Evolutionary conservation across 2,329 filamentous ascomycete genomes (phyloP).

Genomic region (Myriangium duriaei): DNA sequence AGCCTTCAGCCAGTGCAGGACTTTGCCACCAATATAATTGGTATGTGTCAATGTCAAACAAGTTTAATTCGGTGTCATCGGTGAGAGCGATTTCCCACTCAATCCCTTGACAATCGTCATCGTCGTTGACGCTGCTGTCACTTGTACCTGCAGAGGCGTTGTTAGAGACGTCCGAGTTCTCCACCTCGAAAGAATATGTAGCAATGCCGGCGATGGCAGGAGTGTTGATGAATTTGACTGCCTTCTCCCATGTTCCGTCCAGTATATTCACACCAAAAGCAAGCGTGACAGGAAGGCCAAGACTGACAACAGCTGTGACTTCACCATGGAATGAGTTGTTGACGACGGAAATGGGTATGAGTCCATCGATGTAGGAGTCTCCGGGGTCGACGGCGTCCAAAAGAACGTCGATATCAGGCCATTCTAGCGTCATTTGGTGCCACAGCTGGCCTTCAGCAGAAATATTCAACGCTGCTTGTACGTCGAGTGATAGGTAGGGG

Average conservation of each 20-base stretch:
- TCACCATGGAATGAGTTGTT: conserved; percentile 5
- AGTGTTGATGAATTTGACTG: conserved; percentile 10
- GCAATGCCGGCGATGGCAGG: conserved; percentile 11
- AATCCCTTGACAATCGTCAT: background rate
- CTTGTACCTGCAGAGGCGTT: background rate
- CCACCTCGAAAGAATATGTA: background rate
- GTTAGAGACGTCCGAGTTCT: background rate
- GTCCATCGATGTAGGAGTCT: background rate
- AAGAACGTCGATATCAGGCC: conserved; percentile 8
- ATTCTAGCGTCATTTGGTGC: conserved; percentile 9
- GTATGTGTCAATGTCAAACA: background rate
- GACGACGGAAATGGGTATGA: background rate
- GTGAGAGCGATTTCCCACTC: background rate
- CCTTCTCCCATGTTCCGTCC: conserved; percentile 10
- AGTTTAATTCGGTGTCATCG: background rate
- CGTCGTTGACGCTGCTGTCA: background rate
- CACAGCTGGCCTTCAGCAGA: conserved; percentile 12
- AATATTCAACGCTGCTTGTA: conserved; percentile 8
- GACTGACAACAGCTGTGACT: conserved; percentile 8
- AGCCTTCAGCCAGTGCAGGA: background rate
- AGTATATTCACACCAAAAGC: conserved; percentile 11
- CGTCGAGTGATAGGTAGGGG: conserved; percentile 8
- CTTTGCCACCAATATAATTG: background rate
- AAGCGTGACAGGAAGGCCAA: conserved; percentile 10
- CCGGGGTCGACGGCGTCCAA: background rate